phyloP scores from a whole-genome alignment of 2,329 filamentous ascomycete species.

The Pseudocercospora musae region DNA sequence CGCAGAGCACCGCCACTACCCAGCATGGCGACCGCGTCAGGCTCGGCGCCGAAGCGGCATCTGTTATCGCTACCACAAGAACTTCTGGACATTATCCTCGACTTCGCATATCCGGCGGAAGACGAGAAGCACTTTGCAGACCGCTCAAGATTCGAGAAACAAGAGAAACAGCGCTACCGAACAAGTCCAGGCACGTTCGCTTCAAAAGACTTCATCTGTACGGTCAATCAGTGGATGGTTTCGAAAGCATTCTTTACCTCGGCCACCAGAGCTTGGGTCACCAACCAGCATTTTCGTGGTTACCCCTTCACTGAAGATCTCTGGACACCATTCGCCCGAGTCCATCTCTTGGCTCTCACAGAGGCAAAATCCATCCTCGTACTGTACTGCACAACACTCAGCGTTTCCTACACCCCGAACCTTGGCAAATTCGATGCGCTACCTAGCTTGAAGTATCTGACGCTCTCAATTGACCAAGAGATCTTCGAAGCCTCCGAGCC shows the following conservation, averaged over 20 bases:
- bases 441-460: background rate
- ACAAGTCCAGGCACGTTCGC: background rate
- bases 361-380: background rate
- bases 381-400: background rate
- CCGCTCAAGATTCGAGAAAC: background rate
- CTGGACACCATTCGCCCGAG: background rate
- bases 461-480: background rate
- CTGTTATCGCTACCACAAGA: background rate
- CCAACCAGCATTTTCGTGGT: background rate
- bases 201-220: background rate
- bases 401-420: background rate
- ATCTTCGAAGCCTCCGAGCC: background rate
- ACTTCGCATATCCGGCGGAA: slow-evolving; percentile 1
- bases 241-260: slow-evolving; percentile 3
- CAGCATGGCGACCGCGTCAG: background rate
- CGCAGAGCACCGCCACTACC: background rate
- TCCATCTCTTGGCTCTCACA: background rate
- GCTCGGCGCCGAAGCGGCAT: background rate
- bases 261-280: background rate
- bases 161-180: background rate
- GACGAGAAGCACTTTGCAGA: background rate
- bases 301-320: background rate
- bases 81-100: slow-evolving; percentile 1
- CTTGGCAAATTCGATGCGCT: background rate
- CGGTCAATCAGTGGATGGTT: slow-evolving; percentile 1